Evolutionary conservation across 1,284 basidiomycete species (phyloP).

Genomic region (Sphaerobolus stellatus): DNA sequence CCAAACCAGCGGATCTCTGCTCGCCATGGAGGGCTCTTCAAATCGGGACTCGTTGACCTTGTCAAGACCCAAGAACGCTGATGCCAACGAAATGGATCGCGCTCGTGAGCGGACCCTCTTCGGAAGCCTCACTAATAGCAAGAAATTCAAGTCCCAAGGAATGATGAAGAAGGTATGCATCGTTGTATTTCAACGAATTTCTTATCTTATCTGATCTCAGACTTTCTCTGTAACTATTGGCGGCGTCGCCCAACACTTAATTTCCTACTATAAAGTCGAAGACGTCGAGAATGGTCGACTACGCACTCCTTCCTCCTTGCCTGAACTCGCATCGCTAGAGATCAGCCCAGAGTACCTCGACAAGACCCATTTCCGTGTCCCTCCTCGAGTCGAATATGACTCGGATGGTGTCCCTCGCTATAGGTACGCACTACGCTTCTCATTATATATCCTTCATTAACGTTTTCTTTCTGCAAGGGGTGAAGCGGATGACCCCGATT

Average conservation of each 20-base stretch:
- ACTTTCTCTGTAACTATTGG: slow-evolving; percentile 88
- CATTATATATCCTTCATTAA: not conserved
- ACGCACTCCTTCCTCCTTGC: slow-evolving; percentile 83
- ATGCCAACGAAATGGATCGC: slow-evolving; percentile 54
- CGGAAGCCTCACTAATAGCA: slow-evolving; percentile 86
- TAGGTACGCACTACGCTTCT: slow-evolving; percentile 35
- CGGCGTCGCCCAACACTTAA: slow-evolving; percentile 89
- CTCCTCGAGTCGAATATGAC: slow-evolving; percentile 84
- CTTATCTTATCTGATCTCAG: slow-evolving; percentile 39
- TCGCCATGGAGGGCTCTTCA: slow-evolving; percentile 21
- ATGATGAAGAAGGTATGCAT: slow-evolving; percentile 87
- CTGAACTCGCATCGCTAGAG: slow-evolving; percentile 82
- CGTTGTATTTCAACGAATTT: not conserved
- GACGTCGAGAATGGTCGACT: slow-evolving; percentile 88
- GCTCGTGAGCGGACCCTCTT: slow-evolving; percentile 78
- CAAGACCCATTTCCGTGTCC: slow-evolving; percentile 87
- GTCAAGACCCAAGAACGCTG: slow-evolving; percentile 62
- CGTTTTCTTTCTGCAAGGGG: slow-evolving; percentile 33
- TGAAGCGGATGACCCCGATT: slow-evolving; percentile 66
- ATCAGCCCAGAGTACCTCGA: slow-evolving; percentile 89
- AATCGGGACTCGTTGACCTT: slow-evolving; percentile 44
- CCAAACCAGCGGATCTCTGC: slow-evolving; percentile 14
- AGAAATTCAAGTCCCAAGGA: slow-evolving; percentile 88
- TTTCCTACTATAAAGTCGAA: slow-evolving; percentile 93
- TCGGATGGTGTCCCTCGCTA: slow-evolving; percentile 81